Base-by-base conservation (phyloP, 768 basidiomycete species). In the Exsudoporus frostii region DNA sequence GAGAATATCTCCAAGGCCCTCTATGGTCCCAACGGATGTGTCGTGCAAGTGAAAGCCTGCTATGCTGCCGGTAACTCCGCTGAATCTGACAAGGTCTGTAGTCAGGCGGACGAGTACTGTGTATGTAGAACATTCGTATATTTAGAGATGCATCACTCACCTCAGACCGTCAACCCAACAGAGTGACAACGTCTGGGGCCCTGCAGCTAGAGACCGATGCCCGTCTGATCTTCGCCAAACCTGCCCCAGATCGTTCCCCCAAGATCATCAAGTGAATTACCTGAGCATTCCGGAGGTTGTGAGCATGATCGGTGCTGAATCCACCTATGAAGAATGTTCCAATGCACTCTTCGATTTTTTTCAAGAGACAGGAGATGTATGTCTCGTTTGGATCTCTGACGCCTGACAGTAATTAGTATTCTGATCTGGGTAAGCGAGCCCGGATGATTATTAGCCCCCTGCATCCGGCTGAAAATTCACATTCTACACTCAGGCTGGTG, bases 171-270 rank as follows among this genome's bases (percentile, higher is more conserved):
- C 11, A 13, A 30, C 25, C 33, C 10, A 36, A 42, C 49, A 83
- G 82, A 50, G 66, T 30, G 64, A 76, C 0, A 73, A 83, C 20
- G 70, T 85, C 13, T 78, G 78, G 52, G 10, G 62, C 2, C 81
- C 81, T 0, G 79, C 81, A 1, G 71, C 84, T 5, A 80, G 80
- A 0, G 60, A 81, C 58, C 71, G 74, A 11, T 83, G 86, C 54
- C 56, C 74, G 0, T 66, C 85, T 53, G 85, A 87, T 59, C 68
- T 87, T 37, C 72, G 82, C 20, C 84, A 85, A 65, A 82, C 77
- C 37, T 59, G 76, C 1, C 74, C 79, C 0, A 73, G 76, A 2
- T 50, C 68, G 7, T 85, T 85, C 66, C 84, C 85, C 6, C 79
- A 83, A 0, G 75, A 81, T 41, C 82, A 74, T 53, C 85, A 84